Conservation (phyloP, 805 yeast species). For the Candida jianshihensis region DNA sequence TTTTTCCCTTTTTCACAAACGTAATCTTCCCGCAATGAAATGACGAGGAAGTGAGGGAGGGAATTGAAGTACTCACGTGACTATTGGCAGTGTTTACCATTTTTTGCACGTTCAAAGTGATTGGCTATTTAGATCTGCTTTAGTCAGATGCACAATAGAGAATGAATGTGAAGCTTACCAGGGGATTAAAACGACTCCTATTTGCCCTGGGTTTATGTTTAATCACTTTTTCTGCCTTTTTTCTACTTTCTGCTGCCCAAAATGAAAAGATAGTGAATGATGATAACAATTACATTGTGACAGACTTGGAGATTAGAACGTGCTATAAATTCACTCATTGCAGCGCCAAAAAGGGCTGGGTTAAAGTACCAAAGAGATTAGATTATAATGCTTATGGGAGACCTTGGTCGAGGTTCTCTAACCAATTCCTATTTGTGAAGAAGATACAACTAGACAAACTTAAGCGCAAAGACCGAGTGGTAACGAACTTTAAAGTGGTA, state of each 20-base stretch:
- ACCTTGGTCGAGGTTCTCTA: slow-evolving; percentile 4
- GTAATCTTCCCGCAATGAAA: too few relatives aligned
- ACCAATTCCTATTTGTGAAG: slow-evolving; percentile 12
- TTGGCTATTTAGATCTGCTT: too few relatives aligned
- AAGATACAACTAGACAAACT: slow-evolving; percentile 2
- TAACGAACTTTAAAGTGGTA: background rate
- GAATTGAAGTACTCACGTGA: too few relatives aligned
- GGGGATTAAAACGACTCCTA: background rate
- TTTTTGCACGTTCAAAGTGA: too few relatives aligned
- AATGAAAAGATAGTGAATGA: too few relatives aligned
- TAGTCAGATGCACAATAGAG: too few relatives aligned
- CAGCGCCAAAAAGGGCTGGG: slow-evolving; percentile 8
- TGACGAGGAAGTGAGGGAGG: too few relatives aligned
- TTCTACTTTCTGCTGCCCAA: background rate
- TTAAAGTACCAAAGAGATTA: slow-evolving; percentile 7
- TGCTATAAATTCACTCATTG: slow-evolving; percentile 5
- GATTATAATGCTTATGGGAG: slow-evolving; percentile 7
- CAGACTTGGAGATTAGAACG: slow-evolving; percentile 2
- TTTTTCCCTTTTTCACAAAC: too few relatives aligned
- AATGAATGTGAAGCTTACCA: too few relatives aligned
- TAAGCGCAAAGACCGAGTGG: slow-evolving; percentile 2
- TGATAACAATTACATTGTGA: background rate
- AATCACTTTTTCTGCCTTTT: too few relatives aligned
- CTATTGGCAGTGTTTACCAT: too few relatives aligned
- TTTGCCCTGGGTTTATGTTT: too few relatives aligned